Evolutionary conservation across 1,284 basidiomycete species (phyloP).

Genomic region (Sporisorium iseilematis-ciliati): DNA sequence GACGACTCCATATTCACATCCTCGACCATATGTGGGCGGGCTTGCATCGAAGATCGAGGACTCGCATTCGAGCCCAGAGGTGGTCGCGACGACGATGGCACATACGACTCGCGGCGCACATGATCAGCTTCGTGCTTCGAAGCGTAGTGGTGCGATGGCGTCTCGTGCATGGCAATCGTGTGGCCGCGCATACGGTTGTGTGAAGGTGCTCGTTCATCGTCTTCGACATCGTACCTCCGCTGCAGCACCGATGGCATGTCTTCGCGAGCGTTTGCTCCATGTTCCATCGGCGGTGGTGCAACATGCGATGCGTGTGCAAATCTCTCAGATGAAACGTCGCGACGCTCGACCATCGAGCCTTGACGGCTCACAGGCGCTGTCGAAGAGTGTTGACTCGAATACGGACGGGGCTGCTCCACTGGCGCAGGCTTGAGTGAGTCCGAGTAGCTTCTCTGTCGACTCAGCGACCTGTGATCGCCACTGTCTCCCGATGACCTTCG

Average conservation of each 20-base stretch:
- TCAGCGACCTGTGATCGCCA: conserved; percentile 18
- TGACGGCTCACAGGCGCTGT: conserved; percentile 42
- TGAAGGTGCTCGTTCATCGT: conserved; percentile 1
- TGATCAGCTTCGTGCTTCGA: not conserved
- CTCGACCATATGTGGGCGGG: conserved; percentile 12
- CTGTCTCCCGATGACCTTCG: conserved; percentile 12
- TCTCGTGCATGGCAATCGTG: conserved; percentile 30
- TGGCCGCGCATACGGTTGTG: conserved; percentile 32
- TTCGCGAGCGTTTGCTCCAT: conserved; percentile 4
- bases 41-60: conserved; percentile 11
- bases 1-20: conserved; percentile 41
- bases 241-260: conserved; percentile 39
- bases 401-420: conserved; percentile 20
- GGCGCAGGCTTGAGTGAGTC: conserved; percentile 38
- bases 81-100: conserved; percentile 1
- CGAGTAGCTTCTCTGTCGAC: conserved; percentile 51
- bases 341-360: conserved; percentile 15
- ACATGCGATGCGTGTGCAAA: conserved; percentile 4
- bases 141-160: conserved; percentile 18
- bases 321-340: conserved; percentile 1
- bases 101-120: not conserved
- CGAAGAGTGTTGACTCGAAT: conserved; percentile 14
- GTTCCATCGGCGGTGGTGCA: conserved; percentile 2
- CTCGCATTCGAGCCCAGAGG: conserved; percentile 7
- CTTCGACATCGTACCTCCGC: conserved; percentile 6